Percentiles rank a stretch among this genome's conserved stretches.
These are phyloP conservation scores for Neocucurbitaria cava DNA, from an alignment of 2,329 filamentous ascomycete genomes.

Conservation along the genomic window DNA sequence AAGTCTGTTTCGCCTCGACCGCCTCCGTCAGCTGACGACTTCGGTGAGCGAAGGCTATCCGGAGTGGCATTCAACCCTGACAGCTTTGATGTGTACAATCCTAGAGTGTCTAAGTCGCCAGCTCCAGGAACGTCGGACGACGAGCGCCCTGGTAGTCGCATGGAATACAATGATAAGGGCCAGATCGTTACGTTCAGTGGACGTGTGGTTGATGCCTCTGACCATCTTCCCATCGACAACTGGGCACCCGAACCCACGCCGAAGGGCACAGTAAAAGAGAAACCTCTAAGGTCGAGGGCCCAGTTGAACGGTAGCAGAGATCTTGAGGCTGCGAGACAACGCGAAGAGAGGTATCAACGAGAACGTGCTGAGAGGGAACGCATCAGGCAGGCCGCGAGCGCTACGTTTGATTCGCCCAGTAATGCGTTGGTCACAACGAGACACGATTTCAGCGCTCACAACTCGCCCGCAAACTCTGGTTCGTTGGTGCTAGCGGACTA, in stretches of 20 bases:
- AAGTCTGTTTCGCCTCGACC: constrained; percentile 80
- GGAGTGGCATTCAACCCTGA: constrained; percentile 77
- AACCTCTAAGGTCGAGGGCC: constrained; percentile 53
- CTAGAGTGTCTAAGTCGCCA: constrained; percentile 48
- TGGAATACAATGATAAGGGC: constrained; percentile 61
- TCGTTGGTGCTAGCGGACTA: constrained; percentile 35
- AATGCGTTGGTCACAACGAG: constrained; percentile 40
- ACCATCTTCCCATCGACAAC: constrained; percentile 77
- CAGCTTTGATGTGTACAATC: constrained; percentile 76
- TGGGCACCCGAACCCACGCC: constrained; percentile 80
- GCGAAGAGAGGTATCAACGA: constrained; percentile 42
- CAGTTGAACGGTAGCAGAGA: constrained; percentile 60
- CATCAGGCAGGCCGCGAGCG: constrained; percentile 39
- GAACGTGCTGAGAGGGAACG: constrained; percentile 43
- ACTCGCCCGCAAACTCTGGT: constrained; percentile 20
- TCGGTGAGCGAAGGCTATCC: constrained; percentile 60
- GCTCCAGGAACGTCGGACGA: constrained; percentile 26
- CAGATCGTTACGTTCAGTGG: constrained; percentile 81
- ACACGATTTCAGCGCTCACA: constrained; percentile 31
- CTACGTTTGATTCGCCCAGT: constrained; percentile 33
- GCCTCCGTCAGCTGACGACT: constrained; percentile 51
- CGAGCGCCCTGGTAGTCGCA: constrained; percentile 40
- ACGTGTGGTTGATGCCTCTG: constrained; percentile 78
- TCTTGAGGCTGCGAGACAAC: constrained; percentile 40
- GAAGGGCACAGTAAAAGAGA: constrained; percentile 57